Evolutionary conservation across 2,329 filamentous ascomycete species (phyloP).

Genomic region (Clathrospora elynae): DNA sequence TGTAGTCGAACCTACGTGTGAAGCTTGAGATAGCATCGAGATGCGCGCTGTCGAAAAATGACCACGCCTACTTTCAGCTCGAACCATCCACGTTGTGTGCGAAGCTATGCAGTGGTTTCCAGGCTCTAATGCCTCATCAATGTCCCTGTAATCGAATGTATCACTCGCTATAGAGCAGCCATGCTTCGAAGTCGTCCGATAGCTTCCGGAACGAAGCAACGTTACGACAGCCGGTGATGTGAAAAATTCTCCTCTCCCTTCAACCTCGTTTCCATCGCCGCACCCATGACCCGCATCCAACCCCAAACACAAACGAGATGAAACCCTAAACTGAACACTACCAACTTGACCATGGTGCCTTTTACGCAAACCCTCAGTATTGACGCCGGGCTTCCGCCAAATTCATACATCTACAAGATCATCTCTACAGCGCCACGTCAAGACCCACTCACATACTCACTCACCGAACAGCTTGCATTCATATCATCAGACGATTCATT

Average conservation of each 20-base stretch:
- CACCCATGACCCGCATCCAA: neutral
- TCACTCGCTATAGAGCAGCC: no score
- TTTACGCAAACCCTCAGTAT: slow-evolving; percentile 24
- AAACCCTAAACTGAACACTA: neutral
- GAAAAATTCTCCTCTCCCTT: slow-evolving; percentile 2
- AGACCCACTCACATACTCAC: slow-evolving; percentile 38
- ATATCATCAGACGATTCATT: slow-evolving; percentile 75
- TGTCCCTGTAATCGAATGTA: no score
- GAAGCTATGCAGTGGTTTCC: no score
- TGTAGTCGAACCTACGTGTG: neutral
- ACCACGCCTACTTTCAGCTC: no score
- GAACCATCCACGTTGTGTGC: no score
- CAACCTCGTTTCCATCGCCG: neutral
- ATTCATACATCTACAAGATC: slow-evolving; percentile 49
- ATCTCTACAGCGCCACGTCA: slow-evolving; percentile 41
- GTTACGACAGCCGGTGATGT: neutral
- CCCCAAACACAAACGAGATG: neutral
- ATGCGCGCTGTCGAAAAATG: no score
- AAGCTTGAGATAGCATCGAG: no score
- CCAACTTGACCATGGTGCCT: slow-evolving; percentile 33
- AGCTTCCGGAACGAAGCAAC: neutral
- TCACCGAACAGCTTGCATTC: slow-evolving; percentile 56
- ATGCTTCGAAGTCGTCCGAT: neutral
- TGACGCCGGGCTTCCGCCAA: slow-evolving; percentile 37
- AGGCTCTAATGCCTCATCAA: no score